Evolutionary conservation across 139 green algal species (phyloP), one percentile per base, ranked within the genome.

Genomic region (Raphidocelis subcapitata): DNA sequence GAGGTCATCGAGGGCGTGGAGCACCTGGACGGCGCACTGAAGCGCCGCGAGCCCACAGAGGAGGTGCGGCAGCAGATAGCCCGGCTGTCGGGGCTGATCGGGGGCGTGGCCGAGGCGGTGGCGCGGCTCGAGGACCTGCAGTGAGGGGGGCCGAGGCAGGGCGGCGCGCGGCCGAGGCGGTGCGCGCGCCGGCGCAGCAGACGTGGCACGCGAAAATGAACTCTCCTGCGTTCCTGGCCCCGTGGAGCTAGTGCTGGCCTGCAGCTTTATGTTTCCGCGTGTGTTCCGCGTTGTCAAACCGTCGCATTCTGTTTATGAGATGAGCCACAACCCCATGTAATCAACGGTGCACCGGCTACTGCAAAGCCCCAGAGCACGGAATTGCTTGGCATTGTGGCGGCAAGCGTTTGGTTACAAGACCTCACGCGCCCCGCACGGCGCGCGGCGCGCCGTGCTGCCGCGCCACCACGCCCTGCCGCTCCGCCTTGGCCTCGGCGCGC

Each of bases 21-120:
- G 72, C 51, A 51, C 36, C 52, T 78, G 14, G 72, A 78, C 31
- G 20, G 49, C 24, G 36, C 61, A 26, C 72, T 78, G 1, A 78
- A 60, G 52, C 26, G 72, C 14, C 47, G 47, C 32, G 63, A 54
- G 47, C n/a, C 51, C 16, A 16, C 24, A 26, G 72, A 57, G 14
- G 35, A 5, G 14, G 35, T 72, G 8, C 54, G 51, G 36, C 51
- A 33, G 5, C 33, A n/a, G 32, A 23, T 78, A 10, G 10, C 72
- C 46, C 46, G 12, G 3, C 49, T 78, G 72, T 28, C 59, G 36
- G 36, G 41, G 16, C 35, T 44, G 15, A 14, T 74, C 33, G 16
- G 28, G 2, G 36, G 36, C 52, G 32, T 73, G 51, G n/a, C 72
- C 10, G 36, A 20, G 5, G 60, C 60, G 15, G 60, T 67, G 60